Conservation (phyloP, 148 eudicot genomes). For the Cornus florida region DNA sequence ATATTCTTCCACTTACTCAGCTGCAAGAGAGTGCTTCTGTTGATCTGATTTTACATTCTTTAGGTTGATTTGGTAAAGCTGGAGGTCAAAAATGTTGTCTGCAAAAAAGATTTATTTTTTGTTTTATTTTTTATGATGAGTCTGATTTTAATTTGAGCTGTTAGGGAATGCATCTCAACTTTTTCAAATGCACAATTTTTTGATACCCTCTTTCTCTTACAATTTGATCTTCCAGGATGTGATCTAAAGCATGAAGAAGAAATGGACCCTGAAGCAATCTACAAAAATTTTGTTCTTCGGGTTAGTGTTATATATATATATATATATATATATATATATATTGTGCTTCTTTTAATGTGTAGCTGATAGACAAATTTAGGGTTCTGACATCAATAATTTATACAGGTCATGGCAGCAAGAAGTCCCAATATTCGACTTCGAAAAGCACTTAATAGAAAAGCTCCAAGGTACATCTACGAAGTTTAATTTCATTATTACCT, state of each 20-base stretch:
- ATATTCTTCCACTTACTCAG: too few species aligned
- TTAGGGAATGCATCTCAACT: too few species aligned
- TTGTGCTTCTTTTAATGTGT: background rate
- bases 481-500: background rate
- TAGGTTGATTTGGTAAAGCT: too few species aligned
- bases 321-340: background rate
- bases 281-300: constrained; percentile 82
- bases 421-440: constrained; percentile 77
- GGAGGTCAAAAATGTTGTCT: background rate
- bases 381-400: background rate
- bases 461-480: constrained; percentile 34
- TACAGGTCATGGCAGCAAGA: constrained; percentile 94
- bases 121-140: too few species aligned
- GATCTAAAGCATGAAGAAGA: constrained; percentile 88
- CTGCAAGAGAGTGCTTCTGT: too few species aligned
- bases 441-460: constrained; percentile 48
- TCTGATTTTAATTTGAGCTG: too few species aligned
- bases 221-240: constrained; percentile 56
- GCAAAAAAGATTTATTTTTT: too few species aligned
- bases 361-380: background rate
- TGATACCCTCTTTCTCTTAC: background rate
- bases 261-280: constrained; percentile 67
- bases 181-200: background rate
- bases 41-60: too few species aligned
- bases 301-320: constrained; percentile 28